Evolutionary conservation across 768 basidiomycete genomes (phyloP), one percentile per base, ranked within the genome.

Genomic region (Obba rivulosa): DNA sequence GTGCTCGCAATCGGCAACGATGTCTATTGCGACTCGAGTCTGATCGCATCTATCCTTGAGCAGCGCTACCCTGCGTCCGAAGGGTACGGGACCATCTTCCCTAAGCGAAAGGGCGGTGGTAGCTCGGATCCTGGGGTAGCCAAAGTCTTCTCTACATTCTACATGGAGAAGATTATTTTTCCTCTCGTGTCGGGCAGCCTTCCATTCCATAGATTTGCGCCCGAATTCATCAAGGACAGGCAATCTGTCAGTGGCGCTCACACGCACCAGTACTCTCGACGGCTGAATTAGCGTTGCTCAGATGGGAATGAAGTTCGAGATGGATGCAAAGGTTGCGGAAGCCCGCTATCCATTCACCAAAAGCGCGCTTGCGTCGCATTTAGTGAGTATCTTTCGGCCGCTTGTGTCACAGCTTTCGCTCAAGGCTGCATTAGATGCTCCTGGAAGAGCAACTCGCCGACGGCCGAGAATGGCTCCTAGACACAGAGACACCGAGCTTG

Each of bases 1-100:
- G 66, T 83, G 18, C 69, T 81, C 8, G 77, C 80, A 8, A 77
- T 83, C 38, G 80, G 80, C 14, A 77, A 75, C 54, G 79, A 82
- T 55, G 67, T 82, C 2, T 81, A 80, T 61, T 79, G 76, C 57
- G 80, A 81, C 61, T 80, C 77, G 45, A 75, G 71, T 46, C 65
- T 81, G 52, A 80, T 81, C 43, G 70, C 69, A 11, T 59, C 70
- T 21, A 69, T 66, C 2, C 70, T 83, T 16, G 81, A 83, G 54
- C 71, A 74, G 39, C 74, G 74, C 10, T 81, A 79, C 57, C 77
- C 78, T 22, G n/a, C 69, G 24, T 63, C 70, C 17, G 57, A 65
- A 28, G 75, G 75, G 10, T 73, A 74, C 61, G 69, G 66, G 3
- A 74, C 76, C 13, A 58, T 79, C 7, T 79, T 79, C 58, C 79